phyloP scores from a whole-genome alignment of 1,284 basidiomycete genomes.

The Microbotryum intermedium region DNA sequence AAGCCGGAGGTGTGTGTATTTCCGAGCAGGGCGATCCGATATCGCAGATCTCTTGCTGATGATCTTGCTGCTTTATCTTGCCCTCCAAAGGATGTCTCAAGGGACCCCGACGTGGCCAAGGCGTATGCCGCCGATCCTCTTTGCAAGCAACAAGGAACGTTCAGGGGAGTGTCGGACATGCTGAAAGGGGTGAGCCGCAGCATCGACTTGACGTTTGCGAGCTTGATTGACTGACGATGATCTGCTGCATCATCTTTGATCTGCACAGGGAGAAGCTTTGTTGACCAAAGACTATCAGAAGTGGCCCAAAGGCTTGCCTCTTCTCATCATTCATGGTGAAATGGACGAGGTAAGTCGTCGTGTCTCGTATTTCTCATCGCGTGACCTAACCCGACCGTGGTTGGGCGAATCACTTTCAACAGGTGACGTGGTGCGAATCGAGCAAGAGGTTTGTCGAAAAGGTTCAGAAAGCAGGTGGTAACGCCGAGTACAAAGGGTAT shows the following conservation, averaged over 20 bases:
- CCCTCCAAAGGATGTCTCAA: constrained; percentile 23
- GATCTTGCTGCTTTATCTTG: no score
- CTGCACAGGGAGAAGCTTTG: constrained; percentile 28
- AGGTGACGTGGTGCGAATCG: constrained; percentile 7
- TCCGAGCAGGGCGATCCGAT: neutral
- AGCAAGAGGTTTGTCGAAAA: constrained; percentile 14
- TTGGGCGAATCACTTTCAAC: neutral
- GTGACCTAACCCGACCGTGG: neutral
- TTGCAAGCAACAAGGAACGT: constrained; percentile 32
- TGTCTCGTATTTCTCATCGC: neutral
- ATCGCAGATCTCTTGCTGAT: neutral
- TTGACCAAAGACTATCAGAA: constrained; percentile 34
- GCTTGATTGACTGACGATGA: neutral
- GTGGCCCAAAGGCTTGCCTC: constrained; percentile 37
- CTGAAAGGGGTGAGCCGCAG: constrained; percentile 31
- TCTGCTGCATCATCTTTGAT: neutral
- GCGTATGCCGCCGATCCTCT: constrained; percentile 33
- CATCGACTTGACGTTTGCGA: neutral
- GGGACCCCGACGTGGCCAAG: constrained; percentile 28
- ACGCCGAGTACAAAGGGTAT: neutral
- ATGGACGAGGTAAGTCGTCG: constrained; percentile 35
- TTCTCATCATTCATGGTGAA: constrained; percentile 40
- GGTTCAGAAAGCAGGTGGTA: constrained; percentile 7
- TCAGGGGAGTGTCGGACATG: constrained; percentile 37
- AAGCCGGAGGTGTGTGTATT: constrained; percentile 21